A percentile compares a stretch with the other conserved stretches of the same genome.
phyloP scores from a whole-genome alignment of 2,329 filamentous ascomycete genomes.

The Reticulascus tulasneorum region DNA sequence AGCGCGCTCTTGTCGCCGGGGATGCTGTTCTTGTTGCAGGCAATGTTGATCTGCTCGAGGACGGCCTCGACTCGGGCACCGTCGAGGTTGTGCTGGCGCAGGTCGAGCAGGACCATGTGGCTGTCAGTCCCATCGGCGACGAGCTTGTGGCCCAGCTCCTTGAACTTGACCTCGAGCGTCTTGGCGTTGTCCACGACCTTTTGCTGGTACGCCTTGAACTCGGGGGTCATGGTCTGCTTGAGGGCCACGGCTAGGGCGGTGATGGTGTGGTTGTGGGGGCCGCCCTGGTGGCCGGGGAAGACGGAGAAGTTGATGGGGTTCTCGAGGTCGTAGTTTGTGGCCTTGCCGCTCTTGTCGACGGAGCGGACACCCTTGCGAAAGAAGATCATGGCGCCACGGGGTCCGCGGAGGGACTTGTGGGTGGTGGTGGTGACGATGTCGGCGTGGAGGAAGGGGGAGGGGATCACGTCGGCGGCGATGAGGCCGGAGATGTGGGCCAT shows the following conservation, averaged over 20 bases:
- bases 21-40: constrained; percentile 99
- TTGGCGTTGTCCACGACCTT: constrained; percentile 92
- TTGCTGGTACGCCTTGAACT: constrained; percentile 93
- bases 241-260: constrained; percentile 92
- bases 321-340: constrained; percentile 89
- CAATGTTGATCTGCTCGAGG: constrained; percentile 96
- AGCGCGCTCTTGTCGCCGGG: constrained; percentile 97
- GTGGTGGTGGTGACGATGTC: constrained; percentile 98
- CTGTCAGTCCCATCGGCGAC: constrained; percentile 95
- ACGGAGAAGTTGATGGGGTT: constrained; percentile 97
- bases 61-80: constrained; percentile 94
- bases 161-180: constrained; percentile 79
- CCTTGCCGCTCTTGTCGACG: constrained; percentile 87
- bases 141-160: constrained; percentile 86
- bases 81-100: constrained; percentile 82
- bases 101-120: constrained; percentile 93
- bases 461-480: constrained; percentile 87
- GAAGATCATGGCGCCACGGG: constrained; percentile 99
- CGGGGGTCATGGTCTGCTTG: constrained; percentile 84
- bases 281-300: constrained; percentile 98
- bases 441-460: constrained; percentile 85
- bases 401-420: constrained; percentile 97
- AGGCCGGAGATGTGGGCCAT: constrained; percentile 99
- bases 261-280: constrained; percentile 99
- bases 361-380: constrained; percentile 95